Base-by-base conservation (phyloP, 768 basidiomycete species). In the Cystofilobasidium ferigula region DNA sequence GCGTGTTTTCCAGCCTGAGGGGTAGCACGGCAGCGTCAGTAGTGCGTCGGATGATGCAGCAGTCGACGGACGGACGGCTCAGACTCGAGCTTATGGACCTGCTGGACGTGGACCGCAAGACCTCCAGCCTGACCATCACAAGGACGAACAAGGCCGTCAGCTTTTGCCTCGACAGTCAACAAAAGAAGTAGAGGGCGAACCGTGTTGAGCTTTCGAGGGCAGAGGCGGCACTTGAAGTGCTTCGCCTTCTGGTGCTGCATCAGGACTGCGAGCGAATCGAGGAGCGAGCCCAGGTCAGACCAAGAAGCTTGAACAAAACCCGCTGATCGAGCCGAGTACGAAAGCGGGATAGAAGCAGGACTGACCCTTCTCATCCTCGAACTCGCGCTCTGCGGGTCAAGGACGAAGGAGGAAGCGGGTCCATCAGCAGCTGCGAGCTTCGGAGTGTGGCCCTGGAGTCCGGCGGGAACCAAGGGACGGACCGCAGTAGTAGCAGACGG, bases 191-290 rank as follows among this genome's bases (percentile, higher is more conserved):
- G n/a, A n/a, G n/a, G 69, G 24, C 45, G 45, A 2, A 47, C 45
- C 30, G 74, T 73, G 74, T 99, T 98, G 69, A 99, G 79, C 70
- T 92, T 84, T 68, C 95, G 81, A 24, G 95, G 94, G 75, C 94
- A 98, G 82, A 94, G 85, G 68, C 86, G 85, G 73, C 95, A 98
- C 76, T 95, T 95, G 82, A 98, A 99, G 75, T 98, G 94, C 77
- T 99, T 99, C 16, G 95, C 94, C 78, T 98, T 98, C 75, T 99
- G 94, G 77, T 99, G 94, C 77, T 95, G 92, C 85, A 98, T 90
- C 69, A 99, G 83, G 71, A 99, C 95, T 92, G 72, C 10, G 65
- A 42, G 56, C n/a, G n/a, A n/a, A n/a, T n/a, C n/a, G n/a, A n/a
- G n/a, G n/a, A n/a, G n/a, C n/a, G n/a, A n/a, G n/a, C n/a, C n/a